Evolutionary conservation across 768 basidiomycete species (phyloP).

Genomic region (Boletellus ananas): DNA sequence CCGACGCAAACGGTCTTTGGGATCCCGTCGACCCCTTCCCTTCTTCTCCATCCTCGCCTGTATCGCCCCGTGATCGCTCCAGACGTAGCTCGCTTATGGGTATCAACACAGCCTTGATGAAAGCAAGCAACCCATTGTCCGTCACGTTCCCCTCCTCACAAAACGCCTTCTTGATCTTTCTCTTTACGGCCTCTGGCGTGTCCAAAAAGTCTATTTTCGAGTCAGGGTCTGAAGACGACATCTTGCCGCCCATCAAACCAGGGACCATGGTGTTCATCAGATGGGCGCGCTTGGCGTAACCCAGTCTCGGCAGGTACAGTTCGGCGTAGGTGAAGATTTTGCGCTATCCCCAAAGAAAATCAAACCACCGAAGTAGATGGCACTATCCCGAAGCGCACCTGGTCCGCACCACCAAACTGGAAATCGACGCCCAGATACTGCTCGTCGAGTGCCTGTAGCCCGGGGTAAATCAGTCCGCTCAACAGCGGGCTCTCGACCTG

Average conservation of each 20-base stretch:
- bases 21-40: constrained; percentile 46
- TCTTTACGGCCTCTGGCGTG: constrained; percentile 72
- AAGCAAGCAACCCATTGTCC: constrained; percentile 86
- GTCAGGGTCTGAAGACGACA: constrained; percentile 97
- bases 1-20: constrained; percentile 59
- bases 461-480: constrained; percentile 92
- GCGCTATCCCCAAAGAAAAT: constrained; percentile 48
- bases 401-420: constrained; percentile 97
- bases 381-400: constrained; percentile 48
- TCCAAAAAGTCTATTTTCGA: constrained; percentile 99
- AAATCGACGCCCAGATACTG: constrained; percentile 95
- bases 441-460: constrained; percentile 94
- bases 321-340: constrained; percentile 99
- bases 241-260: constrained; percentile 90
- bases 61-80: constrained; percentile 49
- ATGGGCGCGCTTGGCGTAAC: constrained; percentile 92
- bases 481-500: constrained; percentile 90
- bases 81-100: constrained; percentile 76
- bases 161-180: constrained; percentile 89
- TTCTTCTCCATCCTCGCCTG: constrained; percentile 38
- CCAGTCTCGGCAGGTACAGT: constrained; percentile 88
- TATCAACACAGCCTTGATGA: constrained; percentile 83
- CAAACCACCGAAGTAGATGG: background rate
- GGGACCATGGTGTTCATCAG: constrained; percentile 99
- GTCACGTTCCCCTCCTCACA: constrained; percentile 89